phyloP scores from a whole-genome alignment of 495 filamentous ascomycete genomes.

The Peziza echinospora region DNA sequence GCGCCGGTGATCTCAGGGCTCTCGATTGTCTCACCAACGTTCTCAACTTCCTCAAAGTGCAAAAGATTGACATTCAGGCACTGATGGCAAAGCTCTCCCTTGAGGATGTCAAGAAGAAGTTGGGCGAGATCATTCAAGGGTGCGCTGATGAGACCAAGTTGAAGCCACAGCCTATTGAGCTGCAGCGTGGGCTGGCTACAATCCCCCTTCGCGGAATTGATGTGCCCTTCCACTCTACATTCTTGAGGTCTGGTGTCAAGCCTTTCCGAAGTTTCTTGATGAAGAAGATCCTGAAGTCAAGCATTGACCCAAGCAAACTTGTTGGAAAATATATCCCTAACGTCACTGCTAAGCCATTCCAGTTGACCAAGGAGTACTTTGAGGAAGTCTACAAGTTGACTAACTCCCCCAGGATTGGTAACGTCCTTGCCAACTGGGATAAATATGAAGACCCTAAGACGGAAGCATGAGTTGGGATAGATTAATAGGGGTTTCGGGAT shows the following conservation, averaged over 20 bases:
- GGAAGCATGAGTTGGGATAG: background rate
- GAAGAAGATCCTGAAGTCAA: slow-evolving; percentile 98
- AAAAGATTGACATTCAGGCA: slow-evolving; percentile 88
- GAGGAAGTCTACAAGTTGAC: slow-evolving; percentile 92
- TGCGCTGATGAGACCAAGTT: slow-evolving; percentile 65
- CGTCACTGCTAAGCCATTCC: slow-evolving; percentile 86
- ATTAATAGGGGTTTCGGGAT: too few relatives aligned
- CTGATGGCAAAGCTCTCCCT: slow-evolving; percentile 63
- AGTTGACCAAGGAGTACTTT: slow-evolving; percentile 94
- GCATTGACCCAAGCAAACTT: slow-evolving; percentile 87
- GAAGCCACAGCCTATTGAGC: slow-evolving; percentile 68
- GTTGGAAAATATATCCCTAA: slow-evolving; percentile 98
- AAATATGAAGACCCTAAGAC: slow-evolving; percentile 30
- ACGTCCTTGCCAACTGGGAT: slow-evolving; percentile 70
- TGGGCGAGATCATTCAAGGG: slow-evolving; percentile 66
- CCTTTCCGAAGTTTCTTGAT: slow-evolving; percentile 91
- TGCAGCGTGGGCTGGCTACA: slow-evolving; percentile 88
- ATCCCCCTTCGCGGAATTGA: slow-evolving; percentile 94
- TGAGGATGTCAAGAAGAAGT: slow-evolving; percentile 53
- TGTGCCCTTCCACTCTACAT: slow-evolving; percentile 96
- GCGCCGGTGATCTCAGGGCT: slow-evolving; percentile 86
- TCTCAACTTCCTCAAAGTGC: slow-evolving; percentile 79
- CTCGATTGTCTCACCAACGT: slow-evolving; percentile 84
- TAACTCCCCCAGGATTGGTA: slow-evolving; percentile 75
- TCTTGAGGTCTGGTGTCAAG: slow-evolving; percentile 91